phyloP scores from a whole-genome alignment of 177 flowering plant species.

The Vitis hybrid region DNA sequence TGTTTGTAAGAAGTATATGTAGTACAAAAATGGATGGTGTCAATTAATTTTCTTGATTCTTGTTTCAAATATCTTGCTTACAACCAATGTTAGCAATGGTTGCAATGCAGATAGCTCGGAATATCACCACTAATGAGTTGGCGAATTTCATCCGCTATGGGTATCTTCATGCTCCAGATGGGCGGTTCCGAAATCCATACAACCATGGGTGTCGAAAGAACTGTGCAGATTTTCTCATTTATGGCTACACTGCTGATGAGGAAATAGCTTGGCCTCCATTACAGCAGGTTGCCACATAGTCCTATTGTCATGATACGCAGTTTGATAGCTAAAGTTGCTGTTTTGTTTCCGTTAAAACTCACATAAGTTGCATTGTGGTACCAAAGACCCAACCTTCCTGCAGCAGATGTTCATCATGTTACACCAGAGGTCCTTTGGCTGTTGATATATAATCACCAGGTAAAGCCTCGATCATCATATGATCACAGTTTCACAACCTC shows the following conservation, averaged over 20 bases:
- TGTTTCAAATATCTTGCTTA: neutral
- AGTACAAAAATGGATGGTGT: neutral
- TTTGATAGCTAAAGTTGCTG: no score
- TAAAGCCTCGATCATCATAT: no score
- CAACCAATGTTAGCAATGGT: neutral
- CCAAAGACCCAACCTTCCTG: no score
- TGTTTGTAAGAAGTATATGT: neutral
- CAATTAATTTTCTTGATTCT: neutral
- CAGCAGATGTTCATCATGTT: no score
- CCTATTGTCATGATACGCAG: no score
- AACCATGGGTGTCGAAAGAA: slow-evolving; percentile 87
- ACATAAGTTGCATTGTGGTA: no score
- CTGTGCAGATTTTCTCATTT: slow-evolving; percentile 76
- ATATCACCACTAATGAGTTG: slow-evolving; percentile 88
- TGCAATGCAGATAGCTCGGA: slow-evolving; percentile 77
- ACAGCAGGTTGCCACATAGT: slow-evolving; percentile 38
- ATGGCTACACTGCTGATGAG: slow-evolving; percentile 68
- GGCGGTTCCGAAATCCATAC: slow-evolving; percentile 82
- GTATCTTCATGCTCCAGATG: slow-evolving; percentile 86
- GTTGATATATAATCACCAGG: no score
- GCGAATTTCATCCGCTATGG: slow-evolving; percentile 76
- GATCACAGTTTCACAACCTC: no score
- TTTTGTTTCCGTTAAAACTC: no score
- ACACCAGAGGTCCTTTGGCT: no score
- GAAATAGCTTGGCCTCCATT: slow-evolving; percentile 77